Conservation (phyloP, 177 flowering plant genomes). For the Telopea speciosissima region DNA sequence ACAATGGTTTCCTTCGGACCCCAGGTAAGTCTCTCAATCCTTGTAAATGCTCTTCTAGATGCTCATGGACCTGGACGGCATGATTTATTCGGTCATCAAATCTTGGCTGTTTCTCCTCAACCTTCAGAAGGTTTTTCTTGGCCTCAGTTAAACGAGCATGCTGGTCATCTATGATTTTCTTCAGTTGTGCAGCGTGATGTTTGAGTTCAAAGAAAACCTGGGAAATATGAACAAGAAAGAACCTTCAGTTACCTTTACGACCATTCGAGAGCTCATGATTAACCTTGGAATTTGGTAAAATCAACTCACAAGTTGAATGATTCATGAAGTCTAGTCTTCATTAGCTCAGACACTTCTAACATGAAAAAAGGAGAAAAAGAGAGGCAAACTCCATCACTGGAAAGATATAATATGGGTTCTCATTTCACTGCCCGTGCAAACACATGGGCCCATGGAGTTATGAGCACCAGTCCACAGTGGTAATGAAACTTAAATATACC, state of each 20-base stretch:
- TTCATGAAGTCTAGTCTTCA: not conserved
- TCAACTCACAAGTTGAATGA: not conserved
- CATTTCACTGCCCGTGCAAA: not conserved
- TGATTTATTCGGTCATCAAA: slow-evolving; percentile 47
- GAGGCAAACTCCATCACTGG: too few species aligned
- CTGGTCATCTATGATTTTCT: slow-evolving; percentile 62
- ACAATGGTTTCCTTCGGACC: slow-evolving; percentile 60
- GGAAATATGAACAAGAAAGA: not conserved
- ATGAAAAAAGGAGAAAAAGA: too few species aligned
- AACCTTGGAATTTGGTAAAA: not conserved
- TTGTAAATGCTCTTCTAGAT: slow-evolving; percentile 57
- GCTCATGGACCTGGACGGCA: slow-evolving; percentile 39
- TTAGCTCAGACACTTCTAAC: not conserved
- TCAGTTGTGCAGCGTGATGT: slow-evolving; percentile 68
- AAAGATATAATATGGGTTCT: too few species aligned
- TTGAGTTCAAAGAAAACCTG: slow-evolving; percentile 88
- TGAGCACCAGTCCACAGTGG: too few species aligned
- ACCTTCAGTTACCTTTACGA: not conserved
- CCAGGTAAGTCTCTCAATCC: slow-evolving; percentile 59
- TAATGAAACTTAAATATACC: too few species aligned
- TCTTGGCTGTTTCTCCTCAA: slow-evolving; percentile 57
- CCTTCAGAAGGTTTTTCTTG: slow-evolving; percentile 45
- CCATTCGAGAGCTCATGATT: not conserved
- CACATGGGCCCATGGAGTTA: too few species aligned
- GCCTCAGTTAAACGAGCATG: slow-evolving; percentile 51